Percentiles rank a stretch among this genome's conserved stretches.
Conservation (phyloP, 1,284 basidiomycete genomes). For the Sporisorium iseilematis-ciliati region DNA sequence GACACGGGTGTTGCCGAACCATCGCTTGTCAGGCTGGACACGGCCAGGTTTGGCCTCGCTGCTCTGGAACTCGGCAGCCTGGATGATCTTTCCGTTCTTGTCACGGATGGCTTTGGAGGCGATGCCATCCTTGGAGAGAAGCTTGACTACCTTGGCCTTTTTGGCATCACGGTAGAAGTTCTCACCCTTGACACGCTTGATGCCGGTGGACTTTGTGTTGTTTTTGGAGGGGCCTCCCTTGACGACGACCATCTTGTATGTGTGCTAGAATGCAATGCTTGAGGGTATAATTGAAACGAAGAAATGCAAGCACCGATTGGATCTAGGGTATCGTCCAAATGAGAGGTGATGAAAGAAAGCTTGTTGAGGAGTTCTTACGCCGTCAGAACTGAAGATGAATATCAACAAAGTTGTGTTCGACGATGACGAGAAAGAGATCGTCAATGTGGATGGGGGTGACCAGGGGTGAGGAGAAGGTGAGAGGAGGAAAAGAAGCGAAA, state of each 20-base stretch:
- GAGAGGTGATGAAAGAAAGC: background rate
- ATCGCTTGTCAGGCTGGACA: slow-evolving; percentile 68
- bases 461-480: slow-evolving; percentile 33
- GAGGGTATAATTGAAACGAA: slow-evolving; percentile 23
- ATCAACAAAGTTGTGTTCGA: background rate
- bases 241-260: slow-evolving; percentile 54
- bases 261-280: slow-evolving; percentile 4
- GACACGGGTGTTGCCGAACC: slow-evolving; percentile 87
- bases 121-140: slow-evolving; percentile 64
- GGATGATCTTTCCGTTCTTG: slow-evolving; percentile 64
- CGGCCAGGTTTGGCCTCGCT: slow-evolving; percentile 68
- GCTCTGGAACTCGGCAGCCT: slow-evolving; percentile 67
- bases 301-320: slow-evolving; percentile 2
- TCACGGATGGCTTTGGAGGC: slow-evolving; percentile 68
- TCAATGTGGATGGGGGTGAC: slow-evolving; percentile 23
- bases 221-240: slow-evolving; percentile 59
- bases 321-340: slow-evolving; percentile 10
- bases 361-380: background rate
- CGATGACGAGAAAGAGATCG: slow-evolving; percentile 2
- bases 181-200: slow-evolving; percentile 63
- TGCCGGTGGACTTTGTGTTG: slow-evolving; percentile 54
- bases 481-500: slow-evolving; percentile 9
- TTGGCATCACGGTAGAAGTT: slow-evolving; percentile 70
- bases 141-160: slow-evolving; percentile 67
- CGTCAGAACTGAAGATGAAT: background rate